Base-by-base conservation (phyloP, 2,329 filamentous ascomycete species). In the Paraphaeosphaeria minitans region DNA sequence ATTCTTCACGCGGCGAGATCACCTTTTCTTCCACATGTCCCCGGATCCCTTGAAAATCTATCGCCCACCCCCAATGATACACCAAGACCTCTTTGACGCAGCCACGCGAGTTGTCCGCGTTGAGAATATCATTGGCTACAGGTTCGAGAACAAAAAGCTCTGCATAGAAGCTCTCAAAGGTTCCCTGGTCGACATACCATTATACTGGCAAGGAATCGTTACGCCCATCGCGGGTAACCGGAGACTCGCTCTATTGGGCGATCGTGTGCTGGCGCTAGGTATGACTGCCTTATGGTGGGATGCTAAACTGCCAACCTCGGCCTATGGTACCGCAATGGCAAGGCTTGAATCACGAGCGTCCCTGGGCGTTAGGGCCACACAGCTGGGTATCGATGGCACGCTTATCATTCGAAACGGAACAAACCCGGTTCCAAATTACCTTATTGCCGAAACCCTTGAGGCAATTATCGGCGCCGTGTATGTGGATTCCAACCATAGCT, bases 401-500 rank as follows among this genome's bases (percentile, higher is more conserved):
- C 35, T 67, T 27, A 22, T 69, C 12, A 35, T 35, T 2, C 4
- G 3, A 6, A 2, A 46, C 12, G 24, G 24, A 14, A 13, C n/a
- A 12, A n/a, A n/a, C 1, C 3, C 12, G 9, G 3, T 19, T 12
- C 3, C 13, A 7, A 1, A 5, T 9, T 27, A 60, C 39, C n/a
- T 56, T 10, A 51, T 67, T 13, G 62, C 65, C 6, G 68, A 70
- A 50, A 59, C 65, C 5, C 56, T 70, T 16, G 66, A 69, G 51
- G 64, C 68, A 12, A 56, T 70, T 35, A 35, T 70, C 14, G 68
- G 66, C n/a, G 68, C 68, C 39, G 49, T 69, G 2, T 69, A 68
- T 47, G 29, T 67, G 31, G 68, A 70, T 51, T 67, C 65, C 16
- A 54, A 49, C 13, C 39, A 62, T 13, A 50, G 31, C 10, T 12